These are phyloP conservation scores for Epichloe baconii DNA, from an alignment of 2,329 filamentous ascomycete species.

Conservation along the genomic window DNA sequence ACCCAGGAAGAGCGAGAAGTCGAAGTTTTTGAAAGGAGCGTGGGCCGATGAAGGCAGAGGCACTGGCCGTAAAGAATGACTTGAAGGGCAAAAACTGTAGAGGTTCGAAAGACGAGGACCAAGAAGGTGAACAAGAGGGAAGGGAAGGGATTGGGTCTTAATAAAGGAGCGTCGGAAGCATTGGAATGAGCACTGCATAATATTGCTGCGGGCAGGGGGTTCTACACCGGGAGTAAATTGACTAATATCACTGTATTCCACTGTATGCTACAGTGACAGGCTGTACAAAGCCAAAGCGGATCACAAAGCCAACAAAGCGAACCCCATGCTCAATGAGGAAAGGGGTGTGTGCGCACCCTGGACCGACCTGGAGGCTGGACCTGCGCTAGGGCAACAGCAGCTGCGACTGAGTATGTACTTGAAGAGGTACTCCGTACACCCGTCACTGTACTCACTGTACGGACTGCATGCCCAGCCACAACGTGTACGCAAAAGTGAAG, in stretches of 20 bases:
- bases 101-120: slow-evolving; percentile 3
- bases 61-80: slow-evolving; percentile 10
- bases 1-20: neutral
- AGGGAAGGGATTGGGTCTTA: slow-evolving; percentile 11
- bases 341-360: neutral
- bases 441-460: too few species aligned
- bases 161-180: slow-evolving; percentile 8
- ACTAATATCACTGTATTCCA: neutral
- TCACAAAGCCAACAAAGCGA: too few species aligned
- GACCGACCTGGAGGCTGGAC: neutral
- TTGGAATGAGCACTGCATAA: neutral
- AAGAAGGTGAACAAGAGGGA: slow-evolving; percentile 5
- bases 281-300: neutral
- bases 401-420: neutral
- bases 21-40: slow-evolving; percentile 3
- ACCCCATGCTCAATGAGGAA: neutral
- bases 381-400: neutral
- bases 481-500: neutral
- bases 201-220: neutral
- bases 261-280: too few species aligned
- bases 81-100: slow-evolving; percentile 10
- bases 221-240: neutral
- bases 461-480: neutral
- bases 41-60: slow-evolving; percentile 7
- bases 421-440: neutral